A percentile compares a stretch with the other conserved stretches of the same genome.
These are phyloP conservation scores for Jamesozyma gamospora DNA, from an alignment of 805 yeast species.

Conservation along the genomic window DNA sequence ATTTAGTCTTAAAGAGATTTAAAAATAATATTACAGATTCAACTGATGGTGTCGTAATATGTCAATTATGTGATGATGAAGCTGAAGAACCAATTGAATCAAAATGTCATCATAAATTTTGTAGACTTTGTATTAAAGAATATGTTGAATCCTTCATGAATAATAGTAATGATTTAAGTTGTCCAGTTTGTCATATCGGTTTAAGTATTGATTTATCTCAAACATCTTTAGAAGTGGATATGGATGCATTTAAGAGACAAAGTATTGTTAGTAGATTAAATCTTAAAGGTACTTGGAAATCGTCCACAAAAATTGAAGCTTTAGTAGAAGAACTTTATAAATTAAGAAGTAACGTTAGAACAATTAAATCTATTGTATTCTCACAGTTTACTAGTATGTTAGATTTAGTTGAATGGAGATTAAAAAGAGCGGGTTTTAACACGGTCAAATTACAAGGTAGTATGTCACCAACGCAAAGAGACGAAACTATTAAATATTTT, in stretches of 20 bases:
- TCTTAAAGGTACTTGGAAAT: constrained; percentile 82
- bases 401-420: constrained; percentile 91
- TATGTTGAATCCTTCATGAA: constrained; percentile 71
- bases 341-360: constrained; percentile 73
- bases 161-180: constrained; percentile 46
- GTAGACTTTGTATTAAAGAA: constrained; percentile 86
- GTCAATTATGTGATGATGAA: constrained; percentile 93
- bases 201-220: constrained; percentile 82
- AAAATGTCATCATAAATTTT: constrained; percentile 86
- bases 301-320: constrained; percentile 95
- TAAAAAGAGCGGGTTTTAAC: constrained; percentile 87
- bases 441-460: constrained; percentile 93
- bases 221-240: constrained; percentile 64
- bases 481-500: constrained; percentile 78
- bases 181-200: constrained; percentile 96
- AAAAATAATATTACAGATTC: constrained; percentile 32
- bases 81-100: constrained; percentile 96
- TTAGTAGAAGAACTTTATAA: constrained; percentile 85
- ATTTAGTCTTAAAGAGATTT: constrained; percentile 70
- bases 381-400: constrained; percentile 96
- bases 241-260: constrained; percentile 41
- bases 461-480: constrained; percentile 94
- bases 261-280: constrained; percentile 81
- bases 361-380: constrained; percentile 91
- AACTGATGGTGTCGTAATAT: constrained; percentile 47